Percentiles rank a stretch among this genome's conserved stretches.
Evolutionary conservation across 75 land plant genomes (phyloP).

Genomic region (Isoetes taiwanensis): DNA sequence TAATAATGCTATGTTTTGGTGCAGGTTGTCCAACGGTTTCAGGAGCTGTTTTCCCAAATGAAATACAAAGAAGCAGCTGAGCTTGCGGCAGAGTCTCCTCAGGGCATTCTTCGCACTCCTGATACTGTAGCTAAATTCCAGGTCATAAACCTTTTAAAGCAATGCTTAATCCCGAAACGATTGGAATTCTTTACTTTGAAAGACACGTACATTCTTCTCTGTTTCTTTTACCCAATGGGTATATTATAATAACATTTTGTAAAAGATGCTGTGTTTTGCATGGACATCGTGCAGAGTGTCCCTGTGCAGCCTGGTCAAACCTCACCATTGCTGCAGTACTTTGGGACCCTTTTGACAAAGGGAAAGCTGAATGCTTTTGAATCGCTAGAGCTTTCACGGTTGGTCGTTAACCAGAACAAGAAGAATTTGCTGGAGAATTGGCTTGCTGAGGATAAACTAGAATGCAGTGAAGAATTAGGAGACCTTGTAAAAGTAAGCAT

Average conservation of each 20-base stretch:
- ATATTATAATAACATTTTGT: not conserved
- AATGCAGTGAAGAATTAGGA: conserved; percentile 98
- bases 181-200: not conserved
- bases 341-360: conserved; percentile 89
- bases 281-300: conserved; percentile 66
- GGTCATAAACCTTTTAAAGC: conserved; percentile 28
- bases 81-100: conserved; percentile 99
- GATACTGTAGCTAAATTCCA: conserved; percentile 97
- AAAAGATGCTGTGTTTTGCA: not conserved
- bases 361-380: conserved; percentile 96
- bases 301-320: conserved; percentile 97
- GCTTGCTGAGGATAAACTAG: conserved; percentile 96
- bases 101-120: conserved; percentile 91
- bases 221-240: not conserved
- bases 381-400: conserved; percentile 89
- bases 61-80: conserved; percentile 99
- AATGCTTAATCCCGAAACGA: not conserved
- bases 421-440: conserved; percentile 95
- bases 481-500: conserved; percentile 85
- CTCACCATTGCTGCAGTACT: conserved; percentile 93
- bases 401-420: conserved; percentile 95
- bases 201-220: not conserved
- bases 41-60: conserved; percentile 91
- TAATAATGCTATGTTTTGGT: not conserved
- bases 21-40: conserved; percentile 96